Base-by-base conservation (phyloP, 1,284 basidiomycete species). In the Bjerkandera adusta region DNA sequence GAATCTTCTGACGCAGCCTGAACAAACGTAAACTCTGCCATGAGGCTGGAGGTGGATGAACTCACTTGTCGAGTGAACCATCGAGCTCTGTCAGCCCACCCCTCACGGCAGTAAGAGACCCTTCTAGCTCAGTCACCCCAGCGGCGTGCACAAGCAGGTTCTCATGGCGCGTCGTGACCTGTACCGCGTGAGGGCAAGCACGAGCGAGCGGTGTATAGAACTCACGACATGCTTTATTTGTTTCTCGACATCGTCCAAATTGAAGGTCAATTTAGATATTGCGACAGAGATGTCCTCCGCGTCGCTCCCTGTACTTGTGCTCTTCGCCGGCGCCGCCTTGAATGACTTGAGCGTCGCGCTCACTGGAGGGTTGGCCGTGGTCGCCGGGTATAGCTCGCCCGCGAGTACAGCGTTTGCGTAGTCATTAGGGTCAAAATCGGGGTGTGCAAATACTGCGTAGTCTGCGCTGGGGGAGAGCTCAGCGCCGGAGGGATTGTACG, bases 361-460 rank as follows among this genome's bases (percentile, higher is more conserved):
- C 7, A 38, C 45, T 5, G 40, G 10, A n/a, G 36, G 45, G 29
- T 27, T 15, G n/a, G n/a, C n/a, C 3, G 30, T n/a, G 3, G 30
- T 16, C 15, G 41, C 15, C 7, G 79, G 77, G 59, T 93, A 92
- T 0, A 80, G 64, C 54, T 90, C 84, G 21, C 89, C 87, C 8
- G 90, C 83, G 18, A 96, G 75, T 43, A 94, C 78, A 15, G 90
- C 83, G 63, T 92, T 93, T 4, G 92, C 92, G 62, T 94, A 95
- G 45, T 89, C 85, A 62, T 91, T 87, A 13, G 91, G 76, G 62
- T 94, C 85, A 64, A 96, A 97, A 34, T 81, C 72, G 5, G 81
- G 65, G 42, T 64, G 68, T 18, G 83, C 72, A 57, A 92, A 92
- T 34, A 81, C 72, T n/a, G 79, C 60, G 59, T 88, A 85, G 51